Conservation (phyloP, 208 protist species). For the Acanthamoeba divionensis region DNA sequence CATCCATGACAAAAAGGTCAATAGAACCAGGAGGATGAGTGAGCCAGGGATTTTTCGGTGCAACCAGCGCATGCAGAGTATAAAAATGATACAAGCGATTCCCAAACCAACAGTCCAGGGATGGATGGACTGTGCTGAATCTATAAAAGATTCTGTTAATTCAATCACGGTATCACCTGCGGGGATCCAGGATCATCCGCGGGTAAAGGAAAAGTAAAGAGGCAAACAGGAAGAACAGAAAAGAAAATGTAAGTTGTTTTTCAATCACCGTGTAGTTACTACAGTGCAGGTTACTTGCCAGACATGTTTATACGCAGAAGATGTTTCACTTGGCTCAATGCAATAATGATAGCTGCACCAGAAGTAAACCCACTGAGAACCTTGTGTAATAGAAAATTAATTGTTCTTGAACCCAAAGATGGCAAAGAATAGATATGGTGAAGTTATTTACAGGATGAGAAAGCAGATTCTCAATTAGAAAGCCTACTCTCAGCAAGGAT, state of each 20-base stretch:
- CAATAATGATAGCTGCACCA: neutral
- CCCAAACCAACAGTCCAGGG: neutral
- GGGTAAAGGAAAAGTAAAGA: no score
- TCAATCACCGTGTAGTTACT: no score
- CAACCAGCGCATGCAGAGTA: neutral
- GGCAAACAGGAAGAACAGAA: no score
- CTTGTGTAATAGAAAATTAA: neutral
- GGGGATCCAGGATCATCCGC: neutral
- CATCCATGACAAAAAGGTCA: neutral
- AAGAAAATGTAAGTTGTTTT: no score
- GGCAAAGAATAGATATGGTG: neutral
- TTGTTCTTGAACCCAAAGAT: neutral
- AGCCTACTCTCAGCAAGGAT: neutral
- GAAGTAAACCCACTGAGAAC: conserved; percentile 12
- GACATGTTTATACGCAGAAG: neutral
- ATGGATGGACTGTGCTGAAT: neutral
- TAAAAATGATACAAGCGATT: neutral
- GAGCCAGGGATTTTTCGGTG: neutral
- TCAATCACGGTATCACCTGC: neutral
- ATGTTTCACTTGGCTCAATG: neutral
- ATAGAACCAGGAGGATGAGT: neutral
- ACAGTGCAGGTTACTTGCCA: no score
- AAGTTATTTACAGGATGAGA: neutral
- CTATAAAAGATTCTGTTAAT: neutral
- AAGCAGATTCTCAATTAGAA: conserved; percentile 2